These are phyloP conservation scores for Penicillium canariense DNA, from an alignment of 495 filamentous ascomycete species.

Conservation along the genomic window DNA sequence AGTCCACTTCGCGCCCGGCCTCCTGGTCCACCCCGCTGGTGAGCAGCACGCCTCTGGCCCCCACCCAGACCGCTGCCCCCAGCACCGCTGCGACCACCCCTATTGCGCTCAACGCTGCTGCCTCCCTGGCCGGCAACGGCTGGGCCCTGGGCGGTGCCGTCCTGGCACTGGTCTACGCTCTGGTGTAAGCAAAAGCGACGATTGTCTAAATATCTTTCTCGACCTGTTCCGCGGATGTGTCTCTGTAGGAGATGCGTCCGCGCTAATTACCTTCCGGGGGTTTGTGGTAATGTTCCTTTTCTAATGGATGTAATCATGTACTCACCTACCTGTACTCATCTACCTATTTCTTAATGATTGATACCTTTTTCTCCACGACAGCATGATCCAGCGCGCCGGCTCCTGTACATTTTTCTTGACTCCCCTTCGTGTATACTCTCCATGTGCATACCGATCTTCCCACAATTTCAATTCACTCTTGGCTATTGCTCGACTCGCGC, in stretches of 20 bases:
- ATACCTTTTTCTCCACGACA: slow-evolving; percentile 30
- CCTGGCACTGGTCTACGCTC: slow-evolving; percentile 29
- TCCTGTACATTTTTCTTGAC: slow-evolving; percentile 15
- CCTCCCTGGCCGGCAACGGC: slow-evolving; percentile 20
- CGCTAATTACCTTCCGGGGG: neutral
- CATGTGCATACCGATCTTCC: neutral
- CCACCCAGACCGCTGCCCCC: slow-evolving; percentile 9
- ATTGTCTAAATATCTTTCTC: neutral
- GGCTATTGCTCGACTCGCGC: neutral
- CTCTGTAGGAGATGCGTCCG: neutral
- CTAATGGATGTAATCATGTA: slow-evolving; percentile 18
- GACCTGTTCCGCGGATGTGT: neutral
- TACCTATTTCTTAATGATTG: slow-evolving; percentile 24
- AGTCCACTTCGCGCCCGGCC: slow-evolving; percentile 16
- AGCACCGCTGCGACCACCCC: slow-evolving; percentile 14
- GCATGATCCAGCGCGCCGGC: slow-evolving; percentile 27
- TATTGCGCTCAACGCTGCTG: slow-evolving; percentile 21
- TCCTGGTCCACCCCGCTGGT: slow-evolving; percentile 20
- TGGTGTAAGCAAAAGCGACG: slow-evolving; percentile 20
- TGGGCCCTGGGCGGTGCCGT: slow-evolving; percentile 33
- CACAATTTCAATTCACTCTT: neutral
- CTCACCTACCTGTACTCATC: slow-evolving; percentile 17
- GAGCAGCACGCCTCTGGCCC: slow-evolving; percentile 15
- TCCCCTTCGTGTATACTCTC: slow-evolving; percentile 4
- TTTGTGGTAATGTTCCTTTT: slow-evolving; percentile 9